Evolutionary conservation across 1,139 yeast genomes (phyloP), one percentile per base, ranked within the genome.

Genomic region (Sugiyamaella xylanicola): DNA sequence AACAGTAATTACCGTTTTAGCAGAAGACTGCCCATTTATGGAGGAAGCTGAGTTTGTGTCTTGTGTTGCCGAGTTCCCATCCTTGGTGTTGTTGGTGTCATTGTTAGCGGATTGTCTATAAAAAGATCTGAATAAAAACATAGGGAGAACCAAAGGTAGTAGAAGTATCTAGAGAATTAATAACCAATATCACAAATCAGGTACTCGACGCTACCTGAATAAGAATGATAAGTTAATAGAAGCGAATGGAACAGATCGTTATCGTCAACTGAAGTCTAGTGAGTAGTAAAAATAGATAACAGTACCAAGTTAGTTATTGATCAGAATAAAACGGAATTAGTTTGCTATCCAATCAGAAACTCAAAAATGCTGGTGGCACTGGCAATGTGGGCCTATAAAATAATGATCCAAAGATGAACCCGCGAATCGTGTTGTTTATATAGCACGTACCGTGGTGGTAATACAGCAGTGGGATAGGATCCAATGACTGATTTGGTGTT

Each of bases 341-440:
- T n/a, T n/a, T n/a, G n/a, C n/a, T n/a, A n/a, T n/a, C n/a, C n/a
- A n/a, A n/a, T n/a, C n/a, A n/a, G n/a, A n/a, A n/a, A n/a, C n/a
- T n/a, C n/a, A n/a, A n/a, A n/a, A n/a, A n/a, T n/a, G n/a, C n/a
- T n/a, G n/a, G n/a, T n/a, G n/a, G n/a, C n/a, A n/a, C n/a, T n/a
- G n/a, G n/a, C n/a, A n/a, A n/a, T n/a, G n/a, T n/a, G n/a, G n/a
- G n/a, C n/a, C n/a, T n/a, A n/a, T n/a, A n/a, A n/a, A n/a, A n/a
- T n/a, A 32, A 13, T 11, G 13, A 32, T 4, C 5, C 15, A 32
- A 32, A 8, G 4, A 32, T 11, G 15, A 4, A 19, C n/a, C 37
- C 37, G 47, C 47, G 37, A 43, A 43, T 43, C 47, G 47, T 43
- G 48, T 45, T 45, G 48, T 45, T 45, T 45, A 45, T 45, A 45